Conservation (phyloP, 257 asterid species). For the Leptodermis oblonga region DNA sequence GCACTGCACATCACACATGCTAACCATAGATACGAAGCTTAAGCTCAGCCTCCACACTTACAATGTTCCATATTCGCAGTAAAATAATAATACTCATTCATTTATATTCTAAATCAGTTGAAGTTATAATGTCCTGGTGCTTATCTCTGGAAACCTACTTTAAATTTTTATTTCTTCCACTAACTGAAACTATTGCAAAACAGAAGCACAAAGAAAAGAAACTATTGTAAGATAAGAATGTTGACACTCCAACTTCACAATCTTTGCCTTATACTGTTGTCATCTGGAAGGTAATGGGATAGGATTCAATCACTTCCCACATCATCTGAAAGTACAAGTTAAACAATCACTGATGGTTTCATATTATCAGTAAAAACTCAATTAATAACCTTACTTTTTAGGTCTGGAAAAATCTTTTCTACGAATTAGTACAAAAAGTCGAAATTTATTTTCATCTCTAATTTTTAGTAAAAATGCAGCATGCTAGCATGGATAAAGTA, state of each 20-base stretch:
- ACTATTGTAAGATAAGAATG: background rate
- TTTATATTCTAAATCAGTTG: background rate
- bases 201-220: background rate
- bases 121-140: background rate
- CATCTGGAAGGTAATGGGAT: background rate
- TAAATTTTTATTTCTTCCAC: background rate
- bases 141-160: background rate
- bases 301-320: conserved; percentile 56
- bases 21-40: too few species aligned
- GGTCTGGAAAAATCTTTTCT: background rate
- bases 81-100: too few species aligned
- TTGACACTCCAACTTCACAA: conserved; percentile 4
- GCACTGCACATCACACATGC: too few species aligned
- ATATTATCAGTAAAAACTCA: background rate
- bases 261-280: background rate
- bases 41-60: too few species aligned
- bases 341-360: background rate
- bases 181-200: background rate
- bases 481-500: background rate
- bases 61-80: too few species aligned
- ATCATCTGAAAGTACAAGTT: conserved; percentile 39
- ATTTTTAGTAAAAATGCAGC: background rate
- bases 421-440: background rate
- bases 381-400: background rate
- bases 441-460: background rate